phyloP scores from a whole-genome alignment of 169 alveolate species.

The Besnoitia besnoiti region DNA sequence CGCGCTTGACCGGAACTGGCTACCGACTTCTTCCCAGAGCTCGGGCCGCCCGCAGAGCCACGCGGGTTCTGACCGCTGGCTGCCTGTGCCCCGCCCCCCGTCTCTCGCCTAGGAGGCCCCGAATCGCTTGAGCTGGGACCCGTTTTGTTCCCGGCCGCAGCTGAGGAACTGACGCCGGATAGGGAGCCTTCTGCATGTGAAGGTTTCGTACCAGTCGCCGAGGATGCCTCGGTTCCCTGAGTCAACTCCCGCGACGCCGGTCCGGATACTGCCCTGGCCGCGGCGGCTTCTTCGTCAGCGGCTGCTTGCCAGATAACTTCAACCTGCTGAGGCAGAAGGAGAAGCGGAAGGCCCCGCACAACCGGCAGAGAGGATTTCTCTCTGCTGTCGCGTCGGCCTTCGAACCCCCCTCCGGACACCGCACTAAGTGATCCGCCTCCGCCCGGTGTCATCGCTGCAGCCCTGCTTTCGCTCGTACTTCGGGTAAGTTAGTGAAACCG shows the following conservation, averaged over 20 bases:
- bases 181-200: background rate
- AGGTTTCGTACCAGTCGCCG: background rate
- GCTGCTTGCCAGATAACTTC: constrained; percentile 22
- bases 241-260: background rate
- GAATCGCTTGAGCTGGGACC: background rate
- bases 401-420: background rate
- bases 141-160: background rate
- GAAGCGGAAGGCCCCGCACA: constrained; percentile 14
- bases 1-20: background rate
- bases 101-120: background rate
- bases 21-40: background rate
- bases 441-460: background rate
- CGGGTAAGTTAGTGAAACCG: background rate
- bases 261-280: background rate
- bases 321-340: constrained; percentile 24
- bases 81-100: background rate
- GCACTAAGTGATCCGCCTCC: background rate
- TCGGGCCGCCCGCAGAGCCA: background rate
- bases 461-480: background rate
- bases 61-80: background rate
- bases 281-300: background rate
- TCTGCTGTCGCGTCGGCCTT: background rate
- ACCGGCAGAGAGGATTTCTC: background rate
- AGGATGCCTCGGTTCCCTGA: background rate
- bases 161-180: background rate